A percentile compares a stretch with the other conserved stretches of the same genome.
Conservation (phyloP, 1,139 yeast genomes). For the Magnusiomyces suaveolens region DNA sequence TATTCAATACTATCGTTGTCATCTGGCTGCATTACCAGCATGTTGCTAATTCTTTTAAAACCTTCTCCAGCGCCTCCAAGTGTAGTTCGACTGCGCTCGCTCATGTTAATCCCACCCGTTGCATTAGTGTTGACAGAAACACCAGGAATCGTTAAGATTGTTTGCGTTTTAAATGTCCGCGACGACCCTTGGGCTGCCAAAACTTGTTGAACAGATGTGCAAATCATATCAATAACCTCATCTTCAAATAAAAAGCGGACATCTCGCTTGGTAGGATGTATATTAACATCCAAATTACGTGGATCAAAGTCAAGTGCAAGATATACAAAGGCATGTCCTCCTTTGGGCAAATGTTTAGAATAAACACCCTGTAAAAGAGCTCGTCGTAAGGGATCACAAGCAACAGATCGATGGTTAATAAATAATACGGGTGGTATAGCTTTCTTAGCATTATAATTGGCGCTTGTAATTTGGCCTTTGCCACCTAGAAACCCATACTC, state of each 20-base stretch:
- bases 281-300: slow-evolving; percentile 73
- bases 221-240: slow-evolving; percentile 62
- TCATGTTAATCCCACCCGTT: not conserved
- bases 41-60: not conserved
- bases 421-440: slow-evolving; percentile 62
- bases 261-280: slow-evolving; percentile 93
- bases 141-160: slow-evolving; percentile 31
- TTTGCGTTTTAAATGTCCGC: slow-evolving; percentile 60
- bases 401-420: slow-evolving; percentile 73
- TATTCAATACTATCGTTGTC: not conserved
- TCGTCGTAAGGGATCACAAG: slow-evolving; percentile 69
- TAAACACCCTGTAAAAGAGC: slow-evolving; percentile 54
- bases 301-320: slow-evolving; percentile 58
- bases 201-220: slow-evolving; percentile 41
- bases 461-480: slow-evolving; percentile 57
- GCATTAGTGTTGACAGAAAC: not conserved
- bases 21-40: not conserved
- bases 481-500: slow-evolving; percentile 43
- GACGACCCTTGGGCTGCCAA: slow-evolving; percentile 58
- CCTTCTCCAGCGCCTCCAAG: not conserved
- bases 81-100: not conserved
- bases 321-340: slow-evolving; percentile 70
- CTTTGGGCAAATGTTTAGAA: slow-evolving; percentile 64
- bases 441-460: slow-evolving; percentile 65
- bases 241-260: slow-evolving; percentile 81